These are phyloP conservation scores for Brasenia schreberi DNA, from an alignment of 164 flowering plant genomes.

Conservation along the genomic window DNA sequence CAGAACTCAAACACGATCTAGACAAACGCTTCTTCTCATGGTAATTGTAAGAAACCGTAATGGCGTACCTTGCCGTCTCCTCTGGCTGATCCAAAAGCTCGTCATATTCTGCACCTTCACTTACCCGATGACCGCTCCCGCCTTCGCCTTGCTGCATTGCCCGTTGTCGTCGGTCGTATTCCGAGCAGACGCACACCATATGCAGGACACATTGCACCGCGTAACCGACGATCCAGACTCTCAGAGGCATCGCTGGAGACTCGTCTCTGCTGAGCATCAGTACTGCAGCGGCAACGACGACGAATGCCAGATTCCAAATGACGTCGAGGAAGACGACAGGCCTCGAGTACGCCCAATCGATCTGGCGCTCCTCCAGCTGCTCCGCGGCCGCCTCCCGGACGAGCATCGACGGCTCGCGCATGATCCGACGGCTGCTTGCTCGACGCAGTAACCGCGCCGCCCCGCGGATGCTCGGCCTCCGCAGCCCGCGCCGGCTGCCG, in stretches of 20 bases:
- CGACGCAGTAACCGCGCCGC: conserved; percentile 38
- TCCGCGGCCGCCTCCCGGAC: conserved; percentile 51
- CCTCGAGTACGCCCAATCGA: conserved; percentile 52
- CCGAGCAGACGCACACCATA: conserved; percentile 31
- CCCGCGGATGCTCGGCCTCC: conserved; percentile 37
- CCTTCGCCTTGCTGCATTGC: background rate
- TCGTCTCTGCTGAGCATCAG: conserved; percentile 27
- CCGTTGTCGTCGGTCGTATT: conserved; percentile 25
- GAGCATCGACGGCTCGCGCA: conserved; percentile 46
- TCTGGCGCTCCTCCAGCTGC: conserved; percentile 47
- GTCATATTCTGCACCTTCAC: conserved; percentile 10
- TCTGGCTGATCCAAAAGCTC: conserved; percentile 21
- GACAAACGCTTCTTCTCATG: no score
- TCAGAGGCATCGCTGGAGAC: conserved; percentile 26
- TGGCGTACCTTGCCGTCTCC: conserved; percentile 25
- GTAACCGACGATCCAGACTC: conserved; percentile 49
- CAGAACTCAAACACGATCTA: no score
- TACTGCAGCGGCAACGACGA: conserved; percentile 19
- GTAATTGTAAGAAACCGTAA: no score
- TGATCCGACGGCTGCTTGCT: conserved; percentile 34
- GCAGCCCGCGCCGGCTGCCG: conserved; percentile 21
- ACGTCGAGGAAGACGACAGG: conserved; percentile 44
- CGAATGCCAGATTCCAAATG: conserved; percentile 40
- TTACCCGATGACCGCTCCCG: conserved; percentile 2
- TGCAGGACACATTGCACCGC: conserved; percentile 34